Evolutionary conservation across 139 green algal genomes (phyloP).

Genomic region (Chlorella vulgaris): DNA sequence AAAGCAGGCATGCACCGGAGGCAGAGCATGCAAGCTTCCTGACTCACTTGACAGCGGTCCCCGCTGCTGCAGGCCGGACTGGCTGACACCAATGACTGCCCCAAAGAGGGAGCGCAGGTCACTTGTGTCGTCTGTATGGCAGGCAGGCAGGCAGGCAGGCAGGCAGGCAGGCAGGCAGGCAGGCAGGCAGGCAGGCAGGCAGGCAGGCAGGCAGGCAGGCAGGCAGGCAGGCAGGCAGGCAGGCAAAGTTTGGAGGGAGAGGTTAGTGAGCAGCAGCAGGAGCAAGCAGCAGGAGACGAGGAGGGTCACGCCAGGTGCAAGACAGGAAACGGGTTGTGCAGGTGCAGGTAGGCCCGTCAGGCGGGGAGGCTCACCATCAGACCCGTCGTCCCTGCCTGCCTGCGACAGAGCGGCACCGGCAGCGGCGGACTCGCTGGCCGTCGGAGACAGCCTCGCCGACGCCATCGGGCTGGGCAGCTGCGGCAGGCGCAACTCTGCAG

Average conservation of each 20-base stretch:
- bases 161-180: neutral
- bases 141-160: neutral
- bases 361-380: neutral
- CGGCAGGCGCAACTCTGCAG: neutral
- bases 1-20: neutral
- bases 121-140: neutral
- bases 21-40: neutral
- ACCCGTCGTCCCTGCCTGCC: neutral
- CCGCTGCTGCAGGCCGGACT: neutral
- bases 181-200: too few species aligned
- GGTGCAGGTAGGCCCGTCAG: too few species aligned
- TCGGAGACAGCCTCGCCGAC: neutral
- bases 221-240: too few species aligned
- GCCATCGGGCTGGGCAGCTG: neutral
- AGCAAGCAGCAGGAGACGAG: neutral
- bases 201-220: neutral
- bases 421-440: neutral
- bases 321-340: too few species aligned
- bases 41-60: conserved; percentile 3
- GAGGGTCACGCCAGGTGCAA: neutral
- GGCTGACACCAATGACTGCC: conserved; percentile 3
- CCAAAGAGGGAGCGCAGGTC: conserved; percentile 20
- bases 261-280: too few species aligned
- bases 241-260: too few species aligned
- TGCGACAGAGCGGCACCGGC: neutral